Conservation (phyloP, 805 yeast genomes). For the Clavispora carvajalis region DNA sequence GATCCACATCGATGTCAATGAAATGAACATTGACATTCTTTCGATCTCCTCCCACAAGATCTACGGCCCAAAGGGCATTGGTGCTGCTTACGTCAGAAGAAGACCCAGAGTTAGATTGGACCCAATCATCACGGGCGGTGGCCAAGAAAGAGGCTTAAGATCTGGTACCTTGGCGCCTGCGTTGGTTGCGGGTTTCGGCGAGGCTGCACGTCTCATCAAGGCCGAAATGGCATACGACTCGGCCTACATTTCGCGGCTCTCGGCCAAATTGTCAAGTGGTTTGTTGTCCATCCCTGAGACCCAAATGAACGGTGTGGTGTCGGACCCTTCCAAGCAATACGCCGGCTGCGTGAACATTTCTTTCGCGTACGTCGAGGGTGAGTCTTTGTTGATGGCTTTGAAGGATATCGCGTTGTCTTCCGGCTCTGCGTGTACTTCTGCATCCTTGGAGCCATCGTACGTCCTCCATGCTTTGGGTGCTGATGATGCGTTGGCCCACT, state of each 20-base stretch:
- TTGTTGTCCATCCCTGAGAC: slow-evolving; percentile 83
- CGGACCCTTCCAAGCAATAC: slow-evolving; percentile 45
- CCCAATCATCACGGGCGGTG: slow-evolving; percentile 95
- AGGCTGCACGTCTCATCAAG: slow-evolving; percentile 82
- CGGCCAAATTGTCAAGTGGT: slow-evolving; percentile 67
- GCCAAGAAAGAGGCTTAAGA: slow-evolving; percentile 97
- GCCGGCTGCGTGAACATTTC: slow-evolving; percentile 96
- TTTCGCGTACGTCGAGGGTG: slow-evolving; percentile 97
- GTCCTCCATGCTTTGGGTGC: slow-evolving; percentile 96
- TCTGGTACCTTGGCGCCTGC: slow-evolving; percentile 98
- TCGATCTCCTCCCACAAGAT: slow-evolving; percentile 94
- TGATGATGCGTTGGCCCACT: slow-evolving; percentile 96
- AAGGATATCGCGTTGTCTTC: slow-evolving; percentile 94
- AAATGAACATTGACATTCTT: slow-evolving; percentile 86
- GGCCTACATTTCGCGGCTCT: slow-evolving; percentile 62
- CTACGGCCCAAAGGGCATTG: slow-evolving; percentile 97
- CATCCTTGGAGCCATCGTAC: slow-evolving; percentile 95
- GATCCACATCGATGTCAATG: slow-evolving; percentile 87
- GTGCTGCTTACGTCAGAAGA: slow-evolving; percentile 93
- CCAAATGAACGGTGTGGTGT: slow-evolving; percentile 78
- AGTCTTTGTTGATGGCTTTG: slow-evolving; percentile 93
- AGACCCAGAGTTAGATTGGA: slow-evolving; percentile 97
- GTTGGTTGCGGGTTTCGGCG: slow-evolving; percentile 91
- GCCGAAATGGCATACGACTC: slow-evolving; percentile 72
- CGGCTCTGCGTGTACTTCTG: slow-evolving; percentile 98